A percentile compares a stretch with the other conserved stretches of the same genome.
phyloP scores from a whole-genome alignment of 768 basidiomycete genomes.

The Boletus subparvulus region DNA sequence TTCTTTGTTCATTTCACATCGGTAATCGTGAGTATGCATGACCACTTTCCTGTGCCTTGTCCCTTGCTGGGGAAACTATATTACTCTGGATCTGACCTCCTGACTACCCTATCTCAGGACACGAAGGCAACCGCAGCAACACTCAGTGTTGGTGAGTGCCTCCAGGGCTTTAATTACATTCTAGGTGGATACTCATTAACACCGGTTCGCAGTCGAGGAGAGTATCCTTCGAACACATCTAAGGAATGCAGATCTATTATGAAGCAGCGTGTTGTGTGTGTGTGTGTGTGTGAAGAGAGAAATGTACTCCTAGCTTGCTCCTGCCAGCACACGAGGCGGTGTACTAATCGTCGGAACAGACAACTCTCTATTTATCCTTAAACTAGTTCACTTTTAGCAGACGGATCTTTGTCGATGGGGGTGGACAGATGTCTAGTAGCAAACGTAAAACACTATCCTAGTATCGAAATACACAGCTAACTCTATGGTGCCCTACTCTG shows the following conservation, averaged over 20 bases:
- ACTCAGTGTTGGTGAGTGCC: slow-evolving; percentile 57
- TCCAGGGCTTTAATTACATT: not conserved
- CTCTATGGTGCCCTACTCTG: slow-evolving; percentile 4
- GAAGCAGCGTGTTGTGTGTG: slow-evolving; percentile 12
- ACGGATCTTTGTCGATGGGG: not conserved
- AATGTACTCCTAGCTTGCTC: not conserved
- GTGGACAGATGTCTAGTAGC: not conserved
- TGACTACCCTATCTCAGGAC: slow-evolving; percentile 48
- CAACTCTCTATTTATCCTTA: not conserved
- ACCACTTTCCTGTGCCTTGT: slow-evolving; percentile 5
- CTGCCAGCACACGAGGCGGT: not conserved
- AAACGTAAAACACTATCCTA: not conserved
- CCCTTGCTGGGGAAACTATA: not conserved
- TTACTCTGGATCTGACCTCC: not conserved
- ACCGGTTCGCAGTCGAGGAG: slow-evolving; percentile 55
- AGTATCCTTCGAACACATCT: slow-evolving; percentile 71
- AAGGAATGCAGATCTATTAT: slow-evolving; percentile 69
- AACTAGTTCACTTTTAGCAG: not conserved
- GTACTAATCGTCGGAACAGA: not conserved
- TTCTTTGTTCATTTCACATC: slow-evolving; percentile 77
- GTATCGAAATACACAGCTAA: not conserved
- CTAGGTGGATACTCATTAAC: slow-evolving; percentile 5
- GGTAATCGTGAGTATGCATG: slow-evolving; percentile 59
- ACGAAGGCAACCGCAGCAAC: slow-evolving; percentile 73
- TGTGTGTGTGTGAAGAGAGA: not conserved